Evolutionary conservation across 768 basidiomycete species (phyloP).

Genomic region (Kwoniella pini): DNA sequence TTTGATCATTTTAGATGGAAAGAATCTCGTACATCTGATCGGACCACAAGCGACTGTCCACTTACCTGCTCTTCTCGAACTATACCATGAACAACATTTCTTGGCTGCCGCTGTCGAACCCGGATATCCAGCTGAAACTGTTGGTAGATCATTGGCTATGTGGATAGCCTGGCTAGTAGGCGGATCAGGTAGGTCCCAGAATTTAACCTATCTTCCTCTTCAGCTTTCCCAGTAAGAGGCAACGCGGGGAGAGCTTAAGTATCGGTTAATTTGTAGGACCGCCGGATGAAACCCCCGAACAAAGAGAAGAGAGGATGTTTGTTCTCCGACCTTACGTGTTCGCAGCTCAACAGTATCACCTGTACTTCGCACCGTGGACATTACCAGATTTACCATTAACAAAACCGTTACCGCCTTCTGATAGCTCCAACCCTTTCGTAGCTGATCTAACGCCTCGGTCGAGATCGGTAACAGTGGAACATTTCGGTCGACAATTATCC

Average conservation of each 20-base stretch:
- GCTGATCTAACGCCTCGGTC: conserved; percentile 53
- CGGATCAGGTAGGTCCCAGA: conserved; percentile 23
- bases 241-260: too few species aligned
- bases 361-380: conserved; percentile 55
- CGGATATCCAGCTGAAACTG: conserved; percentile 53
- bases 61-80: conserved; percentile 44
- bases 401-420: not conserved
- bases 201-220: too few species aligned
- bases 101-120: conserved; percentile 51
- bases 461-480: conserved; percentile 37
- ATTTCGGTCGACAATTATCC: conserved; percentile 49
- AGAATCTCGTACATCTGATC: conserved; percentile 46
- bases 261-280: conserved; percentile 3
- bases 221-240: too few species aligned
- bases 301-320: conserved; percentile 54
- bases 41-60: conserved; percentile 30
- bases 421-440: conserved; percentile 42
- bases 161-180: conserved; percentile 53
- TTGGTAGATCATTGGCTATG: conserved; percentile 47
- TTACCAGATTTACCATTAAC: conserved; percentile 49
- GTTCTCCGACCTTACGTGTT: conserved; percentile 57
- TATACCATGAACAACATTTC: conserved; percentile 52
- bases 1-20: conserved; percentile 44
- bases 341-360: conserved; percentile 53
- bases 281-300: conserved; percentile 19